These are phyloP conservation scores for bread wheat (Triticum aestivum) DNA, from an alignment of 176 grass and related monocot genomes.

Conservation along the genomic window IWGSC_CS_RefSeq_v2.1 NC_057797.1:21134962-21135461, in stretches of 20 bases:
- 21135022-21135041: slow-evolving; percentile 83
- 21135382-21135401: neutral
- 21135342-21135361: slow-evolving; percentile 10
- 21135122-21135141: slow-evolving; percentile 77
- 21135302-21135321: too few species aligned
- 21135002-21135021: slow-evolving; percentile 54
- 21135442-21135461: too few species aligned
- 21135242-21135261: neutral
- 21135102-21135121: slow-evolving; percentile 73
- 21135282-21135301: neutral
- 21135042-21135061: slow-evolving; percentile 76
- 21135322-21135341: slow-evolving; percentile 9
- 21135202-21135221: neutral
- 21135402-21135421: too few species aligned
- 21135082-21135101: slow-evolving; percentile 44
- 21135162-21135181: neutral
- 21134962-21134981: slow-evolving; percentile 74
- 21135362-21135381: neutral
- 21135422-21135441: too few species aligned
- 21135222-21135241: neutral
- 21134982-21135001: slow-evolving; percentile 90
- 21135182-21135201: too few species aligned
- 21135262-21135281: too few species aligned
- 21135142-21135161: slow-evolving; percentile 46
- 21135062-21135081: slow-evolving; percentile 26